phyloP scores from a whole-genome alignment of 1,284 basidiomycete species.

The Sanguinoderma infundibulare region DNA sequence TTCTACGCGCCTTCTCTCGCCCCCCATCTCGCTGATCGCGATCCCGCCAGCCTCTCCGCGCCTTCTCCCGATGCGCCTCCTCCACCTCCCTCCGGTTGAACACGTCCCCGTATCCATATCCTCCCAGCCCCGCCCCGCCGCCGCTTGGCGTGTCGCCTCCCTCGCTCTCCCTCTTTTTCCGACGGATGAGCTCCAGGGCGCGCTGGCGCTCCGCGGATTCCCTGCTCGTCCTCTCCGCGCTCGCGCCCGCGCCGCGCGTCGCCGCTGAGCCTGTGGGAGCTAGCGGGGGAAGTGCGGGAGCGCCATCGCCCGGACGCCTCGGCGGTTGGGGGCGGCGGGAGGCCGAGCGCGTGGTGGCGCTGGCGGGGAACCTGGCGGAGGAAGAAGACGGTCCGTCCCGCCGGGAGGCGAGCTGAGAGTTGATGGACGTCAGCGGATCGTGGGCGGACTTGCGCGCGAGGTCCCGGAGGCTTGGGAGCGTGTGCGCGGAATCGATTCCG shows the following conservation, averaged over 20 bases:
- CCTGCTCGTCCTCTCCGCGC: slow-evolving; percentile 63
- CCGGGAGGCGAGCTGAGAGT: slow-evolving; percentile 60
- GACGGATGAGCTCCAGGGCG: slow-evolving; percentile 67
- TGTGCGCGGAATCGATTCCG: background rate
- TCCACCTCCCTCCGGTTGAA: slow-evolving; percentile 74
- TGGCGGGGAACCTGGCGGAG: slow-evolving; percentile 25
- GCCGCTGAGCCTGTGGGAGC: slow-evolving; percentile 4
- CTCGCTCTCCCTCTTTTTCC: slow-evolving; percentile 62
- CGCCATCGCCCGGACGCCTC: too few species aligned
- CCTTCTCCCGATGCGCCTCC: slow-evolving; percentile 53
- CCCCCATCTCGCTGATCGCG: background rate
- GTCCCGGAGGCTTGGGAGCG: slow-evolving; percentile 61
- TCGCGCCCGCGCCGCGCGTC: slow-evolving; percentile 27
- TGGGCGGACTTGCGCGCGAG: slow-evolving; percentile 61
- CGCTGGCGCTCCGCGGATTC: slow-evolving; percentile 76
- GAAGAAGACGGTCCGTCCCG: slow-evolving; percentile 18
- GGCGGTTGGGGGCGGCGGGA: too few species aligned
- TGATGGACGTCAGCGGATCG: slow-evolving; percentile 77
- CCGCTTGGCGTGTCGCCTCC: slow-evolving; percentile 73
- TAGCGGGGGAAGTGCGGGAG: too few species aligned
- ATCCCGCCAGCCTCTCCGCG: slow-evolving; percentile 15
- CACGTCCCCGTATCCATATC: slow-evolving; percentile 66
- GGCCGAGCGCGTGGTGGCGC: background rate
- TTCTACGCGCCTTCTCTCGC: background rate
- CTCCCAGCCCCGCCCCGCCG: slow-evolving; percentile 49